These are phyloP conservation scores for Microsporum ferrugineum DNA, from an alignment of 2,329 filamentous ascomycete species.

Conservation along the genomic window DNA sequence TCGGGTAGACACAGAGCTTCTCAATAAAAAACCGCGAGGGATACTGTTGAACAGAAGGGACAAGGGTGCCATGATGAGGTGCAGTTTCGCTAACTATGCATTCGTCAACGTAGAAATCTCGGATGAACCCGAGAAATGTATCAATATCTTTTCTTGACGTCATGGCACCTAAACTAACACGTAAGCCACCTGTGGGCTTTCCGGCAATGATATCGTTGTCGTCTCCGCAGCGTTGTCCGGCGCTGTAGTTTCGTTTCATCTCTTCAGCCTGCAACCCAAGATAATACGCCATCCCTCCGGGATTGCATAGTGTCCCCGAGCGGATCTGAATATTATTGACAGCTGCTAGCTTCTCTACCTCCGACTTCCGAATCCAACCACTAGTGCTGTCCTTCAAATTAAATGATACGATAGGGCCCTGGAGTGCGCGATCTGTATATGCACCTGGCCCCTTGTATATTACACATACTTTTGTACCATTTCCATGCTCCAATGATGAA, in stretches of 20 bases:
- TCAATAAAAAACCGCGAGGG: slow-evolving; percentile 43
- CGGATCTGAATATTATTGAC: slow-evolving; percentile 72
- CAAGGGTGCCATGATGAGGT: not conserved
- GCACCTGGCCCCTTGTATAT: slow-evolving; percentile 45
- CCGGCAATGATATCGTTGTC: slow-evolving; percentile 72
- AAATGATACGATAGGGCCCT: slow-evolving; percentile 72
- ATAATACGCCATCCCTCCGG: slow-evolving; percentile 66
- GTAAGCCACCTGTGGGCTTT: slow-evolving; percentile 77
- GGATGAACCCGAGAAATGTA: slow-evolving; percentile 58
- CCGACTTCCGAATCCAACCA: slow-evolving; percentile 65
- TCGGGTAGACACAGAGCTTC: slow-evolving; percentile 66
- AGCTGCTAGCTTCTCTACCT: slow-evolving; percentile 76
- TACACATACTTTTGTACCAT: slow-evolving; percentile 52
- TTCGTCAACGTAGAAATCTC: slow-evolving; percentile 52
- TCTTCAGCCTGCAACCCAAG: slow-evolving; percentile 69
- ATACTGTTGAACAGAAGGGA: not conserved
- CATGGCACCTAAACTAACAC: slow-evolving; percentile 82
- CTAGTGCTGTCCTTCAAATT: slow-evolving; percentile 61
- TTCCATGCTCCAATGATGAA: slow-evolving; percentile 52
- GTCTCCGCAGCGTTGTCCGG: slow-evolving; percentile 71
- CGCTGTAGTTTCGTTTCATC: slow-evolving; percentile 71
- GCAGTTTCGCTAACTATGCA: slow-evolving; percentile 6
- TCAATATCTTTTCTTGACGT: slow-evolving; percentile 66
- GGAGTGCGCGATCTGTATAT: slow-evolving; percentile 36
- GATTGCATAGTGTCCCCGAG: slow-evolving; percentile 84